Conservation (phyloP, 257 asterid species). For the Apocynum venetum region DNA sequence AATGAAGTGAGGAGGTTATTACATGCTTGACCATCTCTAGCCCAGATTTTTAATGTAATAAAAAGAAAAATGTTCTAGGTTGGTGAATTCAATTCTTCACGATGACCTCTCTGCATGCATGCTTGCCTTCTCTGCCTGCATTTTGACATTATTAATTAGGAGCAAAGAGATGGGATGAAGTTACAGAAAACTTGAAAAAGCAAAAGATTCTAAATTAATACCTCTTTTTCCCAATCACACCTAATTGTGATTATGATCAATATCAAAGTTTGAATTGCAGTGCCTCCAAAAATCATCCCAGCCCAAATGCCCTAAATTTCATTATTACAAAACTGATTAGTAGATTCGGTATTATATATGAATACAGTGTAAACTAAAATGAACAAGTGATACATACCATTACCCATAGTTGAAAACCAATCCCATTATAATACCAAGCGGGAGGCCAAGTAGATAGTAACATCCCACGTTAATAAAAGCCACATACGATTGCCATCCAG, state of each 20-base stretch:
- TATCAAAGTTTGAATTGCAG: conserved; percentile 55
- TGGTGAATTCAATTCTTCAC: conserved; percentile 16
- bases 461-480: conserved; percentile 51
- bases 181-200: neutral
- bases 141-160: neutral
- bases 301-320: conserved; percentile 40
- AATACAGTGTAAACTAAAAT: neutral
- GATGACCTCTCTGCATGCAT: conserved; percentile 43
- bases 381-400: conserved; percentile 28
- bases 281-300: conserved; percentile 80
- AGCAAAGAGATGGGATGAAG: neutral
- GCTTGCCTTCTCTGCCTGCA: conserved; percentile 61
- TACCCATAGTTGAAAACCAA: conserved; percentile 39
- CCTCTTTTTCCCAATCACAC: conserved; percentile 77
- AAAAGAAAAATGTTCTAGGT: too few species aligned
- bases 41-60: too few species aligned
- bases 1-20: too few species aligned
- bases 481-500: conserved; percentile 54
- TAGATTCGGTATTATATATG: too few species aligned
- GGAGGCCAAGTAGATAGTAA: conserved; percentile 46
- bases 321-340: too few species aligned
- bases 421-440: conserved; percentile 36
- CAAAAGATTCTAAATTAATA: neutral
- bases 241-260: conserved; percentile 41
- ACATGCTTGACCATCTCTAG: too few species aligned